Conservation (phyloP, 768 basidiomycete genomes). For the Mycena vitilis region DNA sequence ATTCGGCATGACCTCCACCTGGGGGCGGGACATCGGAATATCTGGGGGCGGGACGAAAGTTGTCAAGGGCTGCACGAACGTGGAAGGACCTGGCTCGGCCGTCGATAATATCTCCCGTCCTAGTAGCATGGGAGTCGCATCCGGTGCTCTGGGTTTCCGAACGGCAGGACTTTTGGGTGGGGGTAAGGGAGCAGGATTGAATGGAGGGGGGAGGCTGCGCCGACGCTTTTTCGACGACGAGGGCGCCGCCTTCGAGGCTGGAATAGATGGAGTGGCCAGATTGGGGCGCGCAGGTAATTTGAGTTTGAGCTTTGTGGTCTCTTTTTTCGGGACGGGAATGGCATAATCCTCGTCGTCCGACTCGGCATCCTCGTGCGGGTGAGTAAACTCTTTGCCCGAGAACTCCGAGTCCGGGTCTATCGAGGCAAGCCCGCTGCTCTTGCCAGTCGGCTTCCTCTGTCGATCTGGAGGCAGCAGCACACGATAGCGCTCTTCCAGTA, state of each 20-base stretch:
- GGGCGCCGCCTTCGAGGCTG: slow-evolving; percentile 38
- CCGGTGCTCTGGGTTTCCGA: slow-evolving; percentile 4
- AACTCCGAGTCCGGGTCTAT: slow-evolving; percentile 41
- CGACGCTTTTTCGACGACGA: slow-evolving; percentile 42
- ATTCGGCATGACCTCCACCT: background rate
- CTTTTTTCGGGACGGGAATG: slow-evolving; percentile 41
- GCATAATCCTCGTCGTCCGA: slow-evolving; percentile 46
- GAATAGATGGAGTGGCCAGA: slow-evolving; percentile 39
- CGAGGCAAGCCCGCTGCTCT: slow-evolving; percentile 33
- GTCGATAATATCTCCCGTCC: background rate
- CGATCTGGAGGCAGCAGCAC: slow-evolving; percentile 78
- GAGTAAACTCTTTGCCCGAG: slow-evolving; percentile 31
- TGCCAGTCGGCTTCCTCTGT: slow-evolving; percentile 48
- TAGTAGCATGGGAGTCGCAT: background rate
- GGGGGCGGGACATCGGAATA: background rate
- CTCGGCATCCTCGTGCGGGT: slow-evolving; percentile 37
- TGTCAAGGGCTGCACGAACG: background rate
- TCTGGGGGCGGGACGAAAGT: background rate
- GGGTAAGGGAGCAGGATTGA: background rate
- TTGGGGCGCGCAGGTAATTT: slow-evolving; percentile 44
- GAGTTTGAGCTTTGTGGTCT: slow-evolving; percentile 51
- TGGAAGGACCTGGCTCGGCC: slow-evolving; percentile 23
- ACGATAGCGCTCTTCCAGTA: slow-evolving; percentile 78
- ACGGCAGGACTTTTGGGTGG: slow-evolving; percentile 12
- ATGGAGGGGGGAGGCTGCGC: slow-evolving; percentile 22